Evolutionary conservation across 495 filamentous ascomycete species (phyloP), one percentile per base, ranked within the genome.

Genomic region (Penicillium tannophilum): DNA sequence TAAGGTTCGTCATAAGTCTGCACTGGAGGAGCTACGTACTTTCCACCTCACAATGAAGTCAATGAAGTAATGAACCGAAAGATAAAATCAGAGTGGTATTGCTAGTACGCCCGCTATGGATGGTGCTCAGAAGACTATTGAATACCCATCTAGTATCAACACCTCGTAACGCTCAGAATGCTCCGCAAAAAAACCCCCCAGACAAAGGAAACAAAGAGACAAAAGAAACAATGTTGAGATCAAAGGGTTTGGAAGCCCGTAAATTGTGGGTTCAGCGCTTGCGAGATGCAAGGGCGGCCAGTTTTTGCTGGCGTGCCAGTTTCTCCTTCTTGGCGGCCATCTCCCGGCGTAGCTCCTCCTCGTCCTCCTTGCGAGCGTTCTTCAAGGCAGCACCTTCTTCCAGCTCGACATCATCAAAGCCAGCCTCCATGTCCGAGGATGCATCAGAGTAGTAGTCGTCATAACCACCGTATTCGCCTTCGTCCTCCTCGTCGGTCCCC

Each of bases 401-500:
- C 6, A 77, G 63, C 59, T 84, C 81, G 46, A 88, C 69, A 59
- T 87, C 86, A 47, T 79, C 79, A 23, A 81, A 72, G 12, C 82
- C 84, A 55, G 82, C 86, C 66, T 89, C 86, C 86, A 89, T 89
- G 58, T 86, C 86, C 12, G 84, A 86, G 3, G 79, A 83, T 16
- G 50, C 76, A 31, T 86, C 85, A 0, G 79, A 84, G 20, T 77
- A 83, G 52, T 79, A 79, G 50, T 83, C 81, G 44, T 86, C 79
- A 48, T 86, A 80, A 39, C 66, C 76, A 43, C 72, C 73, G 60
- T 72, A 76, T 11, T 81, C 72, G 7, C 77, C 73, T 59, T 80
- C 76, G 19, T 80, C 76, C 59, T 78, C 75, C 54, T 79, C 79
- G 58, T 79, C 79, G 6, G 75, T 81, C 7, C 66, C 79, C 20